Percentiles rank a stretch among this genome's conserved stretches.
Conservation (phyloP, 2,329 filamentous ascomycete species). For the Fusarium equiseti region DNA sequence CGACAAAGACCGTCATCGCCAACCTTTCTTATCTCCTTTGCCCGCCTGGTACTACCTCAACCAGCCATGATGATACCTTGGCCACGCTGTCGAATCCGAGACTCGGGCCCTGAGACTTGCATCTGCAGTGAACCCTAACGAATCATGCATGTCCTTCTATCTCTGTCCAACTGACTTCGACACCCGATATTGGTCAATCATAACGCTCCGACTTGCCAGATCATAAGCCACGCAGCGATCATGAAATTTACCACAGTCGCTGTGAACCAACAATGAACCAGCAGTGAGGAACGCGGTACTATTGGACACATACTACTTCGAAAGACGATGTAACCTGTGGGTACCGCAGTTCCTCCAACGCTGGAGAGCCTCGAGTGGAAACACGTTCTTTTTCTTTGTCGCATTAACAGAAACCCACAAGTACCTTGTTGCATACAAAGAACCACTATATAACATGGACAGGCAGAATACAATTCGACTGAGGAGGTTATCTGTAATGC, state of each 20-base stretch:
- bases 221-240: slow-evolving; percentile 9
- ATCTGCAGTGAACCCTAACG: slow-evolving; percentile 31
- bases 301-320: slow-evolving; percentile 2
- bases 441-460: neutral
- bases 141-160: slow-evolving; percentile 15
- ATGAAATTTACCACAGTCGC: slow-evolving; percentile 16
- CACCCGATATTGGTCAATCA: slow-evolving; percentile 1
- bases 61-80: slow-evolving; percentile 13
- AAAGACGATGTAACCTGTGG: neutral
- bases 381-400: neutral
- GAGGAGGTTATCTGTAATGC: neutral
- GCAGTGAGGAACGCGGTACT: slow-evolving; percentile 7
- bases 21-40: neutral
- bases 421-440: neutral
- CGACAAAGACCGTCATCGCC: neutral
- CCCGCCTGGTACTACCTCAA: slow-evolving; percentile 11
- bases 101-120: slow-evolving; percentile 31
- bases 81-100: slow-evolving; percentile 32
- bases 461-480: neutral
- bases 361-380: neutral
- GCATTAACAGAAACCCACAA: neutral
- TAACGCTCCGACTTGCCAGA: slow-evolving; percentile 3
- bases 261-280: slow-evolving; percentile 3
- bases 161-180: slow-evolving; percentile 14
- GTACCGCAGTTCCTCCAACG: neutral